Base-by-base conservation (phyloP, 202 grass and related monocot genomes). In the Elaeis oleifera region DNA sequence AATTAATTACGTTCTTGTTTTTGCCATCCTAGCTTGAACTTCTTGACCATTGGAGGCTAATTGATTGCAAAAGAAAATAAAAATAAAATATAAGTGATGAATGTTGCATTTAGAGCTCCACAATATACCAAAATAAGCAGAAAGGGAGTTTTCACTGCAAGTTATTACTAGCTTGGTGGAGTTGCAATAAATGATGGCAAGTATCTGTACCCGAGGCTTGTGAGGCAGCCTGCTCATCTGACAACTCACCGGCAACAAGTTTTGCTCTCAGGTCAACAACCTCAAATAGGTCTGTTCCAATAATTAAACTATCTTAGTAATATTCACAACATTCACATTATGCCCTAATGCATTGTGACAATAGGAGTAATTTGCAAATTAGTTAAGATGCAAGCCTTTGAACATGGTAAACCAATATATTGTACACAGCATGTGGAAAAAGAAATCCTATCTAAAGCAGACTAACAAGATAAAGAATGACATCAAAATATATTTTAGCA, bases 181-280 rank as follows among this genome's bases (percentile, higher is more conserved):
- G 59, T 53, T 51, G 61, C 50, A 32, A 59, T 6, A 21, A 26
- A 75, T 26, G 25, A 49, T 68, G 59, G 51, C 58, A 79, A 53
- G 8, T 22, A 57, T 50, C 60, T 28, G 5, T 88, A 92, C 94
- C 88, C 74, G 85, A 70, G 73, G 75, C 79, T 71, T 89, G 94
- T 39, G 75, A 79, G 51, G 55, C 76, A 50, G 84, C 64, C 64
- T 89, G 79, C 51, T 99, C 88, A 78, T 99, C 78, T 3, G 88
- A 76, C 69, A 89, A 60, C 78, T 99, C 94, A 17, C 71, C 86
- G 22, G 76, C 94, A 63, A 92, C 94, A 73, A 79, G 84, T 65
- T 99, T 99, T 63, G 85, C 94, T 71, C 85, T 86, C 73, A 85
- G 65, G 77, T 99, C 94, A 3, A 99, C 94, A 17, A 99, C 94